Base-by-base conservation (phyloP, 2,329 filamentous ascomycete species). In the Penicillium sp. region DNA sequence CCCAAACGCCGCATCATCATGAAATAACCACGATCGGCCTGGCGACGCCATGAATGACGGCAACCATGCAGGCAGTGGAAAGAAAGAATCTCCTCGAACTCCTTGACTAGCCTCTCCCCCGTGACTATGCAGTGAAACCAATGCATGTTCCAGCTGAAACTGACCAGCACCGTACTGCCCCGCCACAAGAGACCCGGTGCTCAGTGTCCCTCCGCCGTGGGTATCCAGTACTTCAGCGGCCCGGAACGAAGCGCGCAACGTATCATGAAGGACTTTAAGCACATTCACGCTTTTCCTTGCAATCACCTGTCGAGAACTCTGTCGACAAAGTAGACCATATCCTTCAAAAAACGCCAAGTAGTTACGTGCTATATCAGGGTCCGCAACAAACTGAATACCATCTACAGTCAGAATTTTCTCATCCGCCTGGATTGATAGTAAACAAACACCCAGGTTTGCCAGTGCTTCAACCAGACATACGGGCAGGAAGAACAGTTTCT, bases 381-480 rank as follows among this genome's bases (percentile, higher is more conserved):
- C 61, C 13, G 48, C 46, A 16, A 35, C 49, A 19, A 55, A 52
- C 11, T 49, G 55, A 5, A 61, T 55, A 13, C 56, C 57, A 19
- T 57, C 37, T 27, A 45, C 41, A 24, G 39, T 48, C 5, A 63
- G 48, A 8, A n/a, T 44, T 8, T 35, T 31, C 35, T 56, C 51
- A 22, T 62, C 61, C 13, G 52, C 54, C 41, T 61, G 61, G 8
- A 62, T 55, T 4, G 61, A 61, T 1, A 63, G 51, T 19, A 63
- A 26, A 41, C 59, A 63, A 3, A 63, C 46, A 10, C 59, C 59
- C 13, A 63, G 51, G 29, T 41, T 44, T 1, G 57, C 59, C 10
- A 63, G 22, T 14, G 59, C 47, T 31, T 61, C 57, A 3, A 58
- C 53, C 2, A 63, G 55, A 5, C 27, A 52, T 3, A 54, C 37